Evolutionary conservation across 1,139 yeast species (phyloP).

Genomic region (Meyerozyma smithsonii): DNA sequence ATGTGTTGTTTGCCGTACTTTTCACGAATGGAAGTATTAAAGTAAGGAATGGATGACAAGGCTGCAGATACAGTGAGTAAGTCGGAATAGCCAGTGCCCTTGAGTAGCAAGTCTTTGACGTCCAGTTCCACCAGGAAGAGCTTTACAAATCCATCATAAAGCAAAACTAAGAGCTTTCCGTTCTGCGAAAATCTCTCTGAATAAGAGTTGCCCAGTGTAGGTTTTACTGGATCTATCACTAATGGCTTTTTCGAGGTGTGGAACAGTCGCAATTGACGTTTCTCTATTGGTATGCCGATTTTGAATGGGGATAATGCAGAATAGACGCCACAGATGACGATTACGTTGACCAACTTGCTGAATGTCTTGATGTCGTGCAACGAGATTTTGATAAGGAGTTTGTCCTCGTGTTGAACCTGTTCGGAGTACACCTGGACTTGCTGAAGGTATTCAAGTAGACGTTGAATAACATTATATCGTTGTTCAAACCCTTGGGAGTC

Average conservation of each 20-base stretch:
- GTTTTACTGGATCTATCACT: conserved; percentile 12
- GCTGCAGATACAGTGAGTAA: conserved; percentile 54
- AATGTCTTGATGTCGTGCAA: conserved; percentile 78
- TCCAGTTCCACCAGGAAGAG: conserved; percentile 43
- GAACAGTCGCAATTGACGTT: conserved; percentile 51
- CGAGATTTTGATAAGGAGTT: conserved; percentile 61
- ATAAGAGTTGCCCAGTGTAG: conserved; percentile 19
- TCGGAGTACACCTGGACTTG: conserved; percentile 34
- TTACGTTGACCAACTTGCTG: conserved; percentile 55
- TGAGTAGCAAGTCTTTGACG: conserved; percentile 50
- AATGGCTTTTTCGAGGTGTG: conserved; percentile 12
- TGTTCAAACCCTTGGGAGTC: conserved; percentile 8
- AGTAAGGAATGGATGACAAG: conserved; percentile 40
- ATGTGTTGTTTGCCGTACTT: conserved; percentile 12
- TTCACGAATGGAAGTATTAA: conserved; percentile 10
- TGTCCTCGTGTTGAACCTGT: conserved; percentile 17
- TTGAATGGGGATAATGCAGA: conserved; percentile 51
- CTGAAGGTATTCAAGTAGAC: conserved; percentile 26
- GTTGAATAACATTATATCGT: conserved; percentile 21
- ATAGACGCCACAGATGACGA: conserved; percentile 69
- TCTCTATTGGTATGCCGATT: conserved; percentile 63
- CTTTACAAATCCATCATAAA: conserved; percentile 29
- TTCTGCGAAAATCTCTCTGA: conserved; percentile 11
- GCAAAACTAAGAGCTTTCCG: conserved; percentile 22
- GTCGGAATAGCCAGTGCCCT: conserved; percentile 74